Conservation (phyloP, 345 rosid species). For the Boechera stricta region DNA sequence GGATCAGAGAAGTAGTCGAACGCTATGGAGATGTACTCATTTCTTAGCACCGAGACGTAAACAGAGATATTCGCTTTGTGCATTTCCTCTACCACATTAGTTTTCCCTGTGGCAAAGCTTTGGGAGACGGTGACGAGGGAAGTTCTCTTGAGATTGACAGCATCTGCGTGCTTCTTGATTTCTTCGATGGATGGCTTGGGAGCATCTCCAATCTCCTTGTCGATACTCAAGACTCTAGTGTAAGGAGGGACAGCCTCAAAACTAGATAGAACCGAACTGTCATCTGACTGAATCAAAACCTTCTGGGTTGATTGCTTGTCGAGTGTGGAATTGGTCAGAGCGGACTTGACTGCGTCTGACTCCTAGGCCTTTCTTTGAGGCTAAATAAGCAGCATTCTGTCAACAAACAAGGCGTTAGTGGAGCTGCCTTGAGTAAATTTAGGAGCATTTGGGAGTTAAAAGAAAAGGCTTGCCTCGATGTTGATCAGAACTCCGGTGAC, state of each 20-base stretch:
- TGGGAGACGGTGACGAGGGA: slow-evolving; percentile 47
- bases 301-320: slow-evolving; percentile 76
- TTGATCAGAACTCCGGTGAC: slow-evolving; percentile 75
- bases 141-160: slow-evolving; percentile 53
- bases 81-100: slow-evolving; percentile 61
- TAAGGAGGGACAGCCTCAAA: slow-evolving; percentile 54
- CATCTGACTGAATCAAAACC: slow-evolving; percentile 78
- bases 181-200: slow-evolving; percentile 58
- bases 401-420: not conserved
- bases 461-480: slow-evolving; percentile 56
- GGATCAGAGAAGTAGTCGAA: slow-evolving; percentile 85
- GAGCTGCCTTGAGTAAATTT: not conserved
- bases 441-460: not conserved
- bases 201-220: slow-evolving; percentile 57
- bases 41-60: slow-evolving; percentile 61
- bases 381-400: slow-evolving; percentile 91
- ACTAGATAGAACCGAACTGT: slow-evolving; percentile 66
- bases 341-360: slow-evolving; percentile 52
- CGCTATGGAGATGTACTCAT: slow-evolving; percentile 65
- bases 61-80: slow-evolving; percentile 71
- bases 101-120: slow-evolving; percentile 52
- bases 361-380: slow-evolving; percentile 76
- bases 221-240: slow-evolving; percentile 60
- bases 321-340: slow-evolving; percentile 65
- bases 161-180: slow-evolving; percentile 75